Base-by-base conservation (phyloP, 2,329 filamentous ascomycete genomes). In the Xylaria polymorpha region DNA sequence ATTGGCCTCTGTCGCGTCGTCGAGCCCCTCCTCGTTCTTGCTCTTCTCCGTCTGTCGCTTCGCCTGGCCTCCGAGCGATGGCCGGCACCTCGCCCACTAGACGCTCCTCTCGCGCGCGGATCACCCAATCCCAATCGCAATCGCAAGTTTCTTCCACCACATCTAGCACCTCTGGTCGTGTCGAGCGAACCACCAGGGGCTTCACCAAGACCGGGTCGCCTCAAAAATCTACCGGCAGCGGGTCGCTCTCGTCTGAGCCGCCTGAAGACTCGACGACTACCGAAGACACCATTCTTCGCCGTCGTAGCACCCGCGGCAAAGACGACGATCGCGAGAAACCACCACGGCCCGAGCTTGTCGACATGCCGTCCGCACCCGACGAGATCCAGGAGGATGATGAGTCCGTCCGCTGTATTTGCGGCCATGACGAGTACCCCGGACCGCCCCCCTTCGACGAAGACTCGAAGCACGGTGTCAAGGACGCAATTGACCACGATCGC, bases 391-490 rank as follows among this genome's bases (percentile, higher is more conserved):
- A 92, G 77, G 94, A 98, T 80, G 94, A 98, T 78, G 96, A 98
- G 83, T 90, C 96, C 65, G 97, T 97, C 78, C 90, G 96, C 74
- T 99, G 96, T 83, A 91, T 99, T 73, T 99, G 96, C 82, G 94
- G 94, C 75, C 91, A 92, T 75, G 94, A 97, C 77, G 96, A 99
- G 67, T 98, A 98, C 82, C 96, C 96, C 25, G 96, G 96, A 63
- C 92, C 90, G 76, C 88, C 92, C 67, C 87, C 88, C 66, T 86
- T 88, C 75, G 87, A 90, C 72, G 84, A 86, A 64, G 84, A 86
- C 72, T 79, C 81, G 62, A 86, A 86, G 71, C 79, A 83, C 58
- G 83, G 81, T 51, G 78, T 85, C 70, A 89, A 88, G 74, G 86
- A 88, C 68, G 85, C 87, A 67, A 85, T 85, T 77, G 85, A 89